phyloP scores from a whole-genome alignment of 192 early-diverging fungal genomes.

The Entomortierella beljakovae region DNA sequence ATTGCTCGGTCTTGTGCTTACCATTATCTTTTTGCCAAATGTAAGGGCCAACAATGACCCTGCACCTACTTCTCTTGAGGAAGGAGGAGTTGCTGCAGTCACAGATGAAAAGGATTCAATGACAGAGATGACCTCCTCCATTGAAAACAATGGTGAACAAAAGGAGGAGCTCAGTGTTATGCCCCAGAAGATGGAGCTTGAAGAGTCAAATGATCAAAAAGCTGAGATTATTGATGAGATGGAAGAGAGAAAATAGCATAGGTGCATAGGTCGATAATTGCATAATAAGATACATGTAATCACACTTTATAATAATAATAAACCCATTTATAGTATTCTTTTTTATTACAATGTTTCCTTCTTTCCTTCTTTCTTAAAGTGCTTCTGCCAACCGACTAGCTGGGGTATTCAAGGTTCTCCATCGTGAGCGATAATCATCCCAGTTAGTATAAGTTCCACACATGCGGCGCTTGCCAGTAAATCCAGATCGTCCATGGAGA shows the following conservation, averaged over 20 bases:
- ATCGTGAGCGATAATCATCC: conserved; percentile 75
- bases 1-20: conserved; percentile 20
- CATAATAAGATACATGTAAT: too few relatives aligned
- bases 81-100: conserved; percentile 24
- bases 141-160: too few relatives aligned
- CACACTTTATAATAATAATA: too few relatives aligned
- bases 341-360: background rate
- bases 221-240: background rate
- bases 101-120: conserved; percentile 1
- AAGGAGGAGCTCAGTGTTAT: background rate
- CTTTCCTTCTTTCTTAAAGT: conserved; percentile 6
- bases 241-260: too few relatives aligned
- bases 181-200: background rate
- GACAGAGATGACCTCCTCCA: too few relatives aligned
- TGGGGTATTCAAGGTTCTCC: conserved; percentile 41
- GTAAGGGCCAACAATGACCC: conserved; percentile 10
- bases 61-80: conserved; percentile 6
- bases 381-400: conserved; percentile 24
- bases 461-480: conserved; percentile 78
- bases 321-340: too few relatives aligned
- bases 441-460: conserved; percentile 77
- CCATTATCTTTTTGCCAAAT: conserved; percentile 38
- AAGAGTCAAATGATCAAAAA: conserved; percentile 1
- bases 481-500: conserved; percentile 79
- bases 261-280: too few relatives aligned